phyloP scores from a whole-genome alignment of 2,329 filamentous ascomycete species.

The Lachnellula willkommii region DNA sequence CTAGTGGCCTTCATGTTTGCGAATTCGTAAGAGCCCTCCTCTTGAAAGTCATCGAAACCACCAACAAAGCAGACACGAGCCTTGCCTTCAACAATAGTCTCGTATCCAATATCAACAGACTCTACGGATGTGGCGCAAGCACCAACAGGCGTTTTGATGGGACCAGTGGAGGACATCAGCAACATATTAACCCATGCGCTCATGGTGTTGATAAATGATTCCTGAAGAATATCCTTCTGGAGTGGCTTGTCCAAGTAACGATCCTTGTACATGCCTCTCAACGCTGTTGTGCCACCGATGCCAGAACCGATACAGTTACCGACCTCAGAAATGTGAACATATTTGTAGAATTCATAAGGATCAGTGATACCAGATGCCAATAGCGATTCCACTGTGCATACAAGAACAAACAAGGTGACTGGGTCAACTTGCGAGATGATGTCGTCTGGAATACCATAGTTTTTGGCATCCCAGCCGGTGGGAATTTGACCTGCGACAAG shows the following conservation, averaged over 20 bases:
- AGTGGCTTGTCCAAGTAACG: conserved; percentile 94
- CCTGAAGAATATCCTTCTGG: conserved; percentile 97
- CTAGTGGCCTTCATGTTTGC: conserved; percentile 99
- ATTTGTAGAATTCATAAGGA: conserved; percentile 99
- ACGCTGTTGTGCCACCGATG: conserved; percentile 88
- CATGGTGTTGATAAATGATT: conserved; percentile 99
- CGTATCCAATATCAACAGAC: conserved; percentile 94
- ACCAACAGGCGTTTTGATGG: conserved; percentile 97
- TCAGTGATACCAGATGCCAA: conserved; percentile 94
- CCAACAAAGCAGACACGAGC: conserved; percentile 95
- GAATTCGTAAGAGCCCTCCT: conserved; percentile 98
- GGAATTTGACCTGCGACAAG: conserved; percentile 96
- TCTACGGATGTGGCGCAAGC: conserved; percentile 97
- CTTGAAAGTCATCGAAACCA: conserved; percentile 98
- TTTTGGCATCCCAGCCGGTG: conserved; percentile 94
- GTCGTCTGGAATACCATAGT: conserved; percentile 93
- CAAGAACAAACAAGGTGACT: conserved; percentile 89
- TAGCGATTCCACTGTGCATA: conserved; percentile 87
- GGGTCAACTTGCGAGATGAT: conserved; percentile 97
- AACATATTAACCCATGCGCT: conserved; percentile 99
- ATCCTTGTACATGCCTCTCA: conserved; percentile 98
- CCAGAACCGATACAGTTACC: conserved; percentile 98
- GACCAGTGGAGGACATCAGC: conserved; percentile 89
- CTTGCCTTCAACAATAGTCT: conserved; percentile 98
- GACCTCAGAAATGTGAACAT: conserved; percentile 94